A percentile compares a stretch with the other conserved stretches of the same genome.
phyloP scores from a whole-genome alignment of 2,329 filamentous ascomycete species.

The Trichoderma harzianum region DNA sequence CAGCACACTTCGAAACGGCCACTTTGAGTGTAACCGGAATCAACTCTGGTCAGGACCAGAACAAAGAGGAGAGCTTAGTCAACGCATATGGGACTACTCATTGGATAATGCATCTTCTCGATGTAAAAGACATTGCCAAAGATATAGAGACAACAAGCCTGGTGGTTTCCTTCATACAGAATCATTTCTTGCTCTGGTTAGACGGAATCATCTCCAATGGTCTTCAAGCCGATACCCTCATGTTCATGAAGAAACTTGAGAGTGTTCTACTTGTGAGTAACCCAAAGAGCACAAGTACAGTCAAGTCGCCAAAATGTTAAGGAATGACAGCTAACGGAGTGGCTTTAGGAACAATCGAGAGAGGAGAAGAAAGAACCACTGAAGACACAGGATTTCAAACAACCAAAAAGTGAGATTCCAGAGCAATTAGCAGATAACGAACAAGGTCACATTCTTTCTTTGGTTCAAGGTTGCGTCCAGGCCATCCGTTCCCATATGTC shows the following conservation, averaged over 20 bases:
- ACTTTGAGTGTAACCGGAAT: neutral
- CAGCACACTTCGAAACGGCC: neutral
- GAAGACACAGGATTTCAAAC: neutral
- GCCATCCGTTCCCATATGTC: rapidly evolving
- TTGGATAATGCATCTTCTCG: neutral
- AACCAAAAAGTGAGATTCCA: rapidly evolving
- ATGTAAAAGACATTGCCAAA: neutral
- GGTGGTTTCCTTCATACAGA: neutral
- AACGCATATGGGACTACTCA: neutral
- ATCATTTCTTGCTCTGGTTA: neutral
- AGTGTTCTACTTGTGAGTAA: neutral
- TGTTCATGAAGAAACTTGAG: neutral
- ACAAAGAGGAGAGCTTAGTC: rapidly evolving
- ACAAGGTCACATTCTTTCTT: neutral
- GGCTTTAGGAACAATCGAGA: neutral
- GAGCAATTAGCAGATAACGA: neutral
- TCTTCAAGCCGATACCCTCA: neutral
- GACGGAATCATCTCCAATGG: rapidly evolving
- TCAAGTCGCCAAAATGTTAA: neutral
- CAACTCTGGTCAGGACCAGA: neutral
- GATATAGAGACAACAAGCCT: neutral
- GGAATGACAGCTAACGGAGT: neutral
- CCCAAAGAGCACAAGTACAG: neutral
- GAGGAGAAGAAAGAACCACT: neutral
- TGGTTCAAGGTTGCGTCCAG: neutral